Conservation (phyloP, 768 basidiomycete genomes). For the Saitozyma podzolica region DNA sequence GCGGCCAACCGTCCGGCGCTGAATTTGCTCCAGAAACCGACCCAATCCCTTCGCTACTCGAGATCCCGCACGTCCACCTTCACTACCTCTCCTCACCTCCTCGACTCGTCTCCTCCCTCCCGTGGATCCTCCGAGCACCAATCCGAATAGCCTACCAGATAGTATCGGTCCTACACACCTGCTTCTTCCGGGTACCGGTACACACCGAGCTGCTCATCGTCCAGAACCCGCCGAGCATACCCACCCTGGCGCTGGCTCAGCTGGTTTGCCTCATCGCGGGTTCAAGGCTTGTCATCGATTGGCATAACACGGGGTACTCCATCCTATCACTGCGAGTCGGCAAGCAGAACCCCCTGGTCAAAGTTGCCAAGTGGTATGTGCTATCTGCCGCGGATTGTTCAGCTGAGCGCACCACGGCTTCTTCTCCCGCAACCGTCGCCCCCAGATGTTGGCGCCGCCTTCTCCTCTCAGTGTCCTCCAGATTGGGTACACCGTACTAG, state of each 20-base stretch:
- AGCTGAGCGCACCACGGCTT: too few relatives aligned
- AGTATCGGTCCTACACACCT: constrained; percentile 63
- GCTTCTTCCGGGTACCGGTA: constrained; percentile 65
- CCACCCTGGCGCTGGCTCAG: constrained; percentile 83
- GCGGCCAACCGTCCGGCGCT: constrained; percentile 5
- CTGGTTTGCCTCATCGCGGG: constrained; percentile 67
- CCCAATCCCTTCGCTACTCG: constrained; percentile 71
- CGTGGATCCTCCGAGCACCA: constrained; percentile 65
- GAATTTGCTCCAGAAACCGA: constrained; percentile 64
- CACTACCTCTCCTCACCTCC: constrained; percentile 66
- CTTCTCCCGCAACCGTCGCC: too few relatives aligned
- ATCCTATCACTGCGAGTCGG: constrained; percentile 85
- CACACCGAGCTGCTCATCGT: constrained; percentile 71
- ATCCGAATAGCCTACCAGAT: constrained; percentile 76
- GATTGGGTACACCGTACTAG: background rate
- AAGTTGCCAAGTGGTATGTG: constrained; percentile 69
- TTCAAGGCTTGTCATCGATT: constrained; percentile 91
- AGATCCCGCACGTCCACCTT: constrained; percentile 65
- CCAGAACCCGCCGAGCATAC: constrained; percentile 98
- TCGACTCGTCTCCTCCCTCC: constrained; percentile 58
- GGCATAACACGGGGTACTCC: constrained; percentile 97
- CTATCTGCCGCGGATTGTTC: too few relatives aligned
- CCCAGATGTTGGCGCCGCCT: too few relatives aligned
- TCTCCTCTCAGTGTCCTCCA: too few relatives aligned
- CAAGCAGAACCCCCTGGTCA: constrained; percentile 66